phyloP scores from a whole-genome alignment of 176 grass and related monocot genomes.

The Echinochloa phyllopogon region DNA sequence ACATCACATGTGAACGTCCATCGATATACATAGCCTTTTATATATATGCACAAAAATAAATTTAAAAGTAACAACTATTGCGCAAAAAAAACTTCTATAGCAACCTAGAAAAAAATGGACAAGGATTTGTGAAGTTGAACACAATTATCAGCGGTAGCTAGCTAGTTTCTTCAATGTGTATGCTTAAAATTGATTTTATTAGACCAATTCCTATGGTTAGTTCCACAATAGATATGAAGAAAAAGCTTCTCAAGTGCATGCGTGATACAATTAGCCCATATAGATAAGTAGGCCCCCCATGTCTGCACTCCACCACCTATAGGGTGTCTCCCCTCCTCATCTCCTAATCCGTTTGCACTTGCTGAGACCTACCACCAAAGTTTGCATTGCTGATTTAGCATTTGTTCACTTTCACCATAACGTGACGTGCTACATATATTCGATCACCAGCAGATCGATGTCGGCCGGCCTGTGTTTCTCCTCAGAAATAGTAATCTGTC shows the following conservation, averaged over 20 bases:
- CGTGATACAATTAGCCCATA: background rate
- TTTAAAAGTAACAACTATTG: background rate
- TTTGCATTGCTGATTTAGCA: background rate
- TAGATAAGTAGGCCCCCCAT: constrained; percentile 54
- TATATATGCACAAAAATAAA: background rate
- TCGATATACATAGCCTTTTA: background rate
- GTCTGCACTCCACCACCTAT: constrained; percentile 45
- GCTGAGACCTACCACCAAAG: background rate
- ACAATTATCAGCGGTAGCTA: background rate
- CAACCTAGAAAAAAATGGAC: background rate
- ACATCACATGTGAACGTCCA: background rate
- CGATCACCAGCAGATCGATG: no score
- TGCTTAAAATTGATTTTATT: background rate
- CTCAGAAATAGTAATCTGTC: background rate
- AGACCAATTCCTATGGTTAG: background rate
- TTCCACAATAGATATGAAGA: background rate
- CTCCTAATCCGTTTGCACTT: constrained; percentile 33
- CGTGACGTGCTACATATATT: no score
- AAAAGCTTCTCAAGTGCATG: background rate
- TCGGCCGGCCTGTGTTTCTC: background rate
- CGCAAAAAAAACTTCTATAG: background rate
- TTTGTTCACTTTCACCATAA: background rate
- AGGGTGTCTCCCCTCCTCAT: constrained; percentile 32
- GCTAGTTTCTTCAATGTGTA: background rate
- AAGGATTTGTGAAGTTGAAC: background rate